Evolutionary conservation across 805 yeast species (phyloP), one percentile per base, ranked within the genome.

Genomic region (Ogataea naganishii): DNA sequence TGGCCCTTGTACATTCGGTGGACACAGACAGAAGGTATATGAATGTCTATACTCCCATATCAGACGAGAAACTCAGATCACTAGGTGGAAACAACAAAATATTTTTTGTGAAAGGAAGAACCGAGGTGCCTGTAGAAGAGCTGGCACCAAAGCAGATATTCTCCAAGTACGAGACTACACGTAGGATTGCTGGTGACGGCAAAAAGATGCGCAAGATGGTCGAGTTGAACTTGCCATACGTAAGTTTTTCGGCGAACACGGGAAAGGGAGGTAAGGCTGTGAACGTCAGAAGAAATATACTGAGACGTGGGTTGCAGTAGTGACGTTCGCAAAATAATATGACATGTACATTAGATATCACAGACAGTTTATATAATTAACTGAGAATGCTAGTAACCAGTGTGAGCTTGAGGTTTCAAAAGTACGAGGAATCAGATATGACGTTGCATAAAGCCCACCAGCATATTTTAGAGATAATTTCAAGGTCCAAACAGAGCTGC

Each of bases 1-100:
- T 80, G 20, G 75, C 70, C 1, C 57, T 83, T 28, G 61, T 84
- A 0, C 95, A 85, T 45, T 79, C 89, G 1, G 53, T 83, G 9
- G 67, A 77, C 39, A 34, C 37, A 0, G 33, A 36, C 0, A 44
- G 53, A 1, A 44, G 56, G 7, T 38, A 56, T 11, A 42, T 81
- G 25, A 75, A 80, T 34, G 29, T 84, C 1, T 75, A 80, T 41
- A 55, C 80, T 0, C 85, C 84, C 0, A 28, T 41, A 1, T 38
- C 44, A 7, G 23, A 29, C 2, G 12, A 31, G 1, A 13, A 27
- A 2, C 9, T 58, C 2, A 20, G 46, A 1, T 40, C 39, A 8
- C 14, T 35, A 3, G 33, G 46, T 14, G 20, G 25, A 0, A 41
- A 55, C 11, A 46, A 46, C 4, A 36, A 58, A 38, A 9, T 55